Evolutionary conservation across 129 eudicot species (phyloP).

Genomic region (Heracleum sosnowskyi): DNA sequence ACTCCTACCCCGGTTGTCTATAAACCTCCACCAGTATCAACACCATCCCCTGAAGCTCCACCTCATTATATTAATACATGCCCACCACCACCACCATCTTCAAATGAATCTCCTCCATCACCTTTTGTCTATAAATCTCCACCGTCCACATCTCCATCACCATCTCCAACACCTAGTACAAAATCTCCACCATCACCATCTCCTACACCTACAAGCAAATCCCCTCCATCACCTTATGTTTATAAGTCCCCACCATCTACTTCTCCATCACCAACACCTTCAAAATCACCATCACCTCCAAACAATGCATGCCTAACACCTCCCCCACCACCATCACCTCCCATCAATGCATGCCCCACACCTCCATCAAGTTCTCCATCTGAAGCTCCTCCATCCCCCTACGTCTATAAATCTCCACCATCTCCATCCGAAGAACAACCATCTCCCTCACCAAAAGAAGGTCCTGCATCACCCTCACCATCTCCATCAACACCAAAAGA

Average conservation of each 20-base stretch:
- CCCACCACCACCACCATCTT: neutral
- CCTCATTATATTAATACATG: neutral
- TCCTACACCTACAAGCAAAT: neutral
- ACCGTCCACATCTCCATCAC: neutral
- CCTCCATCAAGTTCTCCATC: neutral
- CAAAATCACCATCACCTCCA: neutral
- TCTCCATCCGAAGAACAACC: neutral
- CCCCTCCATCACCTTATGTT: neutral
- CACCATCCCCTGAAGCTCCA: neutral
- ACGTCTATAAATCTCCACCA: neutral
- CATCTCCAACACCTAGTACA: neutral
- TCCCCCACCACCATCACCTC: neutral
- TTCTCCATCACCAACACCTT: neutral
- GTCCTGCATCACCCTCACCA: neutral
- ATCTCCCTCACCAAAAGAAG: neutral
- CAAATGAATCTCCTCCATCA: neutral
- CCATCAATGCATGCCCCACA: neutral
- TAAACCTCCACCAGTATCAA: neutral
- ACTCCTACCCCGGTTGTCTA: neutral
- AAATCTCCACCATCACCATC: neutral
- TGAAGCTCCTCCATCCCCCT: neutral
- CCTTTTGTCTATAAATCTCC: neutral
- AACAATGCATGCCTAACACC: neutral
- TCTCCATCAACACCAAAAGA: too few relatives aligned
- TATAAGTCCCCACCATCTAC: slow-evolving; percentile 1